Base-by-base conservation (phyloP, 768 basidiomycete species). In the Omphalotus guepiniiformis region DNA sequence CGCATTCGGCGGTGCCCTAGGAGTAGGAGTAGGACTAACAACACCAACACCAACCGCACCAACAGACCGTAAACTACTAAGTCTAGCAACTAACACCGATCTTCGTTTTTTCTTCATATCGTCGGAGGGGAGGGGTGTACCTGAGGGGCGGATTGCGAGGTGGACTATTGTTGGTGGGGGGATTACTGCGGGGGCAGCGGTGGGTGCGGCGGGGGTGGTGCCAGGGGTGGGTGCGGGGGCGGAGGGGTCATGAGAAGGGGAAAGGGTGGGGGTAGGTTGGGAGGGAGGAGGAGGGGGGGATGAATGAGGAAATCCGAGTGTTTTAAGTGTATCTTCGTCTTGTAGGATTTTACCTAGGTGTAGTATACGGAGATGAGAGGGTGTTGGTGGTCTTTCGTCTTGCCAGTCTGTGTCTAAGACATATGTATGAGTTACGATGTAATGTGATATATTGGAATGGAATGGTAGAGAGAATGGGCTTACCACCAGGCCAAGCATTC, bases 311-410 rank as follows among this genome's bases (percentile, higher is more conserved):
- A 42, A 48, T 35, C 21, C 13, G 21, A n/a, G 36, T 41, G 38
- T 40, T 30, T 26, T 50, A 55, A 39, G 25, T 2, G 83, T 85
- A 46, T 90, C 88, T 25, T 91, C 88, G 57, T 91, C 88, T 58
- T 88, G 87, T n/a, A 89, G 64, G 60, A 91, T 83, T 63, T 81
- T 82, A 29, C 88, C 88, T 4, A 89, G 67, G 61, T 90, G 83
- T 1, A 90, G 69, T 29, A 91, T 75, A 16, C 88, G 78, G 48
- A 89, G 70, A 69, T 83, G 86, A 4, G 83, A 82, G 0, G 88
- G 88, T 13, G 83, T 82, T 2, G 85, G 84, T 2, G 88, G 87
- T 9, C 82, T 79, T 48, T 86, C 85, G 55, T 83, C 83, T 62
- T 83, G 80, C 86, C 87, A 89, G 47, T 88, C 88, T 82, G 51